Conservation (phyloP, 2,329 filamentous ascomycete species). For the Ophiostoma triangulosporum region DNA sequence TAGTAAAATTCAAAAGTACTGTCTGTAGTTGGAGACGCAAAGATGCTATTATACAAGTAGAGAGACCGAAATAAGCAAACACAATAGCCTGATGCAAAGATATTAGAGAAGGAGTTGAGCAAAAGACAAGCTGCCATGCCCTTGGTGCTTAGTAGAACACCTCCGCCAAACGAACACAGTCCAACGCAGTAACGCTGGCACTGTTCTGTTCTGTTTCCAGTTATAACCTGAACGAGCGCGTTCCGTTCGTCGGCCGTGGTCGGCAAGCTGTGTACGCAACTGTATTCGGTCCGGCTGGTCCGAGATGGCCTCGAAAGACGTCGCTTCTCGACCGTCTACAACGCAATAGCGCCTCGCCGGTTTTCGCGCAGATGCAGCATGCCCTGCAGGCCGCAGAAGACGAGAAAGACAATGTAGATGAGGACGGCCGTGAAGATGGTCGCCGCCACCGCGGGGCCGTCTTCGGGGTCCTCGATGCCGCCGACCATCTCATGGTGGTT, state of each 20-base stretch:
- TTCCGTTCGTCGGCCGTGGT: too few relatives aligned
- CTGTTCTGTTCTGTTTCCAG: too few relatives aligned
- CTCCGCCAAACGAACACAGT: too few relatives aligned
- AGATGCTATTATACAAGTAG: neutral
- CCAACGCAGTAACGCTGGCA: too few relatives aligned
- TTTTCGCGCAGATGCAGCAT: constrained; percentile 73
- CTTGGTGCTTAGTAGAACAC: too few relatives aligned
- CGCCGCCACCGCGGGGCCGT: constrained; percentile 65
- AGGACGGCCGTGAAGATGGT: constrained; percentile 81
- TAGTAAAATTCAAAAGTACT: too few relatives aligned
- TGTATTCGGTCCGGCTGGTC: too few relatives aligned
- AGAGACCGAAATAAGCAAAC: neutral
- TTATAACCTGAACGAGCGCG: too few relatives aligned
- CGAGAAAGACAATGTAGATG: constrained; percentile 75
- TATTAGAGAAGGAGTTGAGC: neutral
- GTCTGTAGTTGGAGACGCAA: neutral
- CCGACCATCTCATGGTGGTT: constrained; percentile 79
- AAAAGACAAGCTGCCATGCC: too few relatives aligned
- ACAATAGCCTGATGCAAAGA: neutral
- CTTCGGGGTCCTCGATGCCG: constrained; percentile 53
- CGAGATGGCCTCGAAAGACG: too few relatives aligned
- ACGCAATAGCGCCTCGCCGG: constrained; percentile 67
- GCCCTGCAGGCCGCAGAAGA: constrained; percentile 86
- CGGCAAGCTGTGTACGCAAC: too few relatives aligned
- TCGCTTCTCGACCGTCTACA: too few relatives aligned